A percentile compares a stretch with the other conserved stretches of the same genome.
These are phyloP conservation scores for Psilocybe sp. DNA, from an alignment of 768 basidiomycete genomes.

Conservation along the genomic window DNA sequence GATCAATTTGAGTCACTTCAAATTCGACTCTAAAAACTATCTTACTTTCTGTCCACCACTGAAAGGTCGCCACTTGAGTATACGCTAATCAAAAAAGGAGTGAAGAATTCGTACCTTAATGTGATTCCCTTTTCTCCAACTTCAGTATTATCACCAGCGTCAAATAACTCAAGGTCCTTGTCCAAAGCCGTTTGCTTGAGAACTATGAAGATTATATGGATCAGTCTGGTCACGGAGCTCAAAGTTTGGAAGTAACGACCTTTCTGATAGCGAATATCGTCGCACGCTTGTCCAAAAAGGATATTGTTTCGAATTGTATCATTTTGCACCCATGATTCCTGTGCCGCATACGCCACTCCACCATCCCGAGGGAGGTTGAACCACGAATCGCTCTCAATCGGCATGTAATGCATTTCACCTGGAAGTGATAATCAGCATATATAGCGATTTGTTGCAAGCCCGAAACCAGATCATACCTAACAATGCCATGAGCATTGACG, in stretches of 20 bases:
- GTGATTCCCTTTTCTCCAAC: slow-evolving; percentile 70
- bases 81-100: neutral
- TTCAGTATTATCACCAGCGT: slow-evolving; percentile 66
- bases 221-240: neutral
- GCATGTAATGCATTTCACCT: slow-evolving; percentile 66
- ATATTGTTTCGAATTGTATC: slow-evolving; percentile 79
- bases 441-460: neutral
- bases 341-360: slow-evolving; percentile 75
- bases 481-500: slow-evolving; percentile 61
- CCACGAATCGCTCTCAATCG: slow-evolving; percentile 50
- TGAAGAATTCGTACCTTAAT: slow-evolving; percentile 20
- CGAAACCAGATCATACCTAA: slow-evolving; percentile 33
- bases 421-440: neutral
- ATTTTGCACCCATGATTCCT: slow-evolving; percentile 82
- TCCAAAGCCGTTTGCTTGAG: slow-evolving; percentile 73
- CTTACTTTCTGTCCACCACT: slow-evolving; percentile 42
- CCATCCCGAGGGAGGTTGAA: slow-evolving; percentile 62
- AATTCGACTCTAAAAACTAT: slow-evolving; percentile 33
- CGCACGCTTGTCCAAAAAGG: slow-evolving; percentile 70
- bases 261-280: slow-evolving; percentile 73
- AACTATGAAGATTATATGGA: slow-evolving; percentile 27
- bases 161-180: slow-evolving; percentile 64
- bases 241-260: slow-evolving; percentile 5
- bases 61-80: neutral
- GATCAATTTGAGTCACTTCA: slow-evolving; percentile 10